Base-by-base conservation (phyloP, 306 rosid species). In the Trifolium dubium region DNA sequence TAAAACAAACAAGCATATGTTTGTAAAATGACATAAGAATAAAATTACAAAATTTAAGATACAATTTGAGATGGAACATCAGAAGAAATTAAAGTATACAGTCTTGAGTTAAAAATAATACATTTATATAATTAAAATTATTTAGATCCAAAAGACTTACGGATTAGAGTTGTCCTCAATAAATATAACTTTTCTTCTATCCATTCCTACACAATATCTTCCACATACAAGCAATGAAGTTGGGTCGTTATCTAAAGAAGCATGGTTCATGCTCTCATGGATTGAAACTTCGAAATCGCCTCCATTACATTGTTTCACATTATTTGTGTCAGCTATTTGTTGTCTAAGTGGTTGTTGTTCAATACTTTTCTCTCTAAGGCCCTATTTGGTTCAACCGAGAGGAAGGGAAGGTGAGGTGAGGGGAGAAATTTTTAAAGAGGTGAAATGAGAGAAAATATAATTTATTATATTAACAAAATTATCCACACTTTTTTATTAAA, bases 301-400 rank as follows among this genome's bases (percentile, higher is more conserved):
- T 51, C 58, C 1, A 51, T 51, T 51, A 51, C 17, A 55, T 23
- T 10, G 31, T 23, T 23, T 19, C 32, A 10, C 32, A 19, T 55
- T 55, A 55, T 55, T 19, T 55, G 34, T 23, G 32, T 55, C 62
- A 55, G 32, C 62, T 55, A 18, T n/a, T 55, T 55, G 60, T 18
- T 18, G 34, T 4, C 14, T 55, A 14, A 17, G 58, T 51, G 58
- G 3, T 51, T 49, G 54, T 49, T 50, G 58, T 51, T 51, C 58
- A 51, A 51, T 2, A 51, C 9, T 6, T 51, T 15, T 51, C 35
- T 55, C 62, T 14, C 64, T n/a, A 29, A 29, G 10, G 64, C 9
- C 34, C 34, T 23, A n/a, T n/a, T n/a, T n/a, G n/a, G n/a, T n/a
- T n/a, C n/a, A n/a, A n/a, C n/a, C n/a, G n/a, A n/a, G n/a, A n/a